phyloP scores from a whole-genome alignment of 2,329 filamentous ascomycete species.

The Teratosphaeriaceae sp. region DNA sequence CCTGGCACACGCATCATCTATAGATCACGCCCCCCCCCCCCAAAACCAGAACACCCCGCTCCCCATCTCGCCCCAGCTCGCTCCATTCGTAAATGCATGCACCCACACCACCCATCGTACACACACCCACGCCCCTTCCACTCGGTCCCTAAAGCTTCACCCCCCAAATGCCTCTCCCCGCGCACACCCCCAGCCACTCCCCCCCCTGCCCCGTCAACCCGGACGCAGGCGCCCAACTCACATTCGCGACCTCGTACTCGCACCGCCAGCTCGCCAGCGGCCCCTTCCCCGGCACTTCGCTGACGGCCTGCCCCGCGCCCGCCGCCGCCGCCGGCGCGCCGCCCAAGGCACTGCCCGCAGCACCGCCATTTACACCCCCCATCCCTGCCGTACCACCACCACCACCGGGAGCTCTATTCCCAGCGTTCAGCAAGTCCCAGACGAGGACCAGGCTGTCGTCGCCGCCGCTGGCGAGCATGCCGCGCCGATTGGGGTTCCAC shows the following conservation, averaged over 20 bases:
- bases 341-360: conserved; percentile 7
- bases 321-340: conserved; percentile 12
- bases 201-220: conserved; percentile 61
- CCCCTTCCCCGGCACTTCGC: conserved; percentile 47
- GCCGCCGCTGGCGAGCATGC: conserved; percentile 81
- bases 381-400: too few species aligned
- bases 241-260: conserved; percentile 79
- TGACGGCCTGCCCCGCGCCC: conserved; percentile 7
- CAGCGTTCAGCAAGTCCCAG: conserved; percentile 80
- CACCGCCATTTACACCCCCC: conserved; percentile 23
- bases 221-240: conserved; percentile 74
- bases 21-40: too few species aligned
- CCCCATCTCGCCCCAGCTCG: too few species aligned
- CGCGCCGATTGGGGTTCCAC: conserved; percentile 84
- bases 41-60: too few species aligned
- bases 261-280: conserved; percentile 76
- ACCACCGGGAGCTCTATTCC: conserved; percentile 36
- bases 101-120: neutral
- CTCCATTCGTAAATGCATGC: conserved; percentile 1
- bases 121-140: too few species aligned
- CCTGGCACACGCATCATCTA: too few species aligned
- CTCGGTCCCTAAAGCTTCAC: conserved; percentile 47
- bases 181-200: conserved; percentile 79
- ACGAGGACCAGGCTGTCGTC: conserved; percentile 89
- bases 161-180: conserved; percentile 75